Conservation (phyloP, 2,329 filamentous ascomycete species). For the Arthrobotrys sphaeroides region DNA sequence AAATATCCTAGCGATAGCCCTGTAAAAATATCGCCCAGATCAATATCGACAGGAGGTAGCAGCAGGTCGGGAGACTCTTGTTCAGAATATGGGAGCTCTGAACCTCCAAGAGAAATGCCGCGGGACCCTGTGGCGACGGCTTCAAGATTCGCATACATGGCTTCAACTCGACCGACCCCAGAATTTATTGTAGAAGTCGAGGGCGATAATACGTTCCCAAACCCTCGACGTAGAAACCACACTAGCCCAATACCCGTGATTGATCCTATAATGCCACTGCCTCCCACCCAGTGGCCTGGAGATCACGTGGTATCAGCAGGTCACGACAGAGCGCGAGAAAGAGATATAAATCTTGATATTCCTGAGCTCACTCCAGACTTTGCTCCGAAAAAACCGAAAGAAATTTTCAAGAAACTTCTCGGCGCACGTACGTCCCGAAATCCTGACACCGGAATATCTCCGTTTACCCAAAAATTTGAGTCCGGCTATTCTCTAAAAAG, state of each 20-base stretch:
- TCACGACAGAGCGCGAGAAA: slow-evolving; percentile 6
- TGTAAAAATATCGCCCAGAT: not conserved
- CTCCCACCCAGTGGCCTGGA: not conserved
- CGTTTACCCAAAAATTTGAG: slow-evolving; percentile 20
- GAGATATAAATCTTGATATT: not conserved
- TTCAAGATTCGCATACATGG: not conserved
- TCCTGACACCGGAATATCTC: slow-evolving; percentile 16
- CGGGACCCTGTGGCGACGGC: not conserved
- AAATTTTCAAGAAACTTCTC: slow-evolving; percentile 40
- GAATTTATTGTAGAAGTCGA: slow-evolving; percentile 44
- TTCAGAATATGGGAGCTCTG: not conserved
- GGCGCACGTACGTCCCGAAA: slow-evolving; percentile 10
- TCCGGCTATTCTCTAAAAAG: slow-evolving; percentile 19
- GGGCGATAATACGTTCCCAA: slow-evolving; percentile 35
- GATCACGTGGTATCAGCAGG: not conserved
- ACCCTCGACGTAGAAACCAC: too few species aligned
- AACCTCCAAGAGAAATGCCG: not conserved
- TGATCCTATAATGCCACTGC: too few species aligned
- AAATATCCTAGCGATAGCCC: not conserved
- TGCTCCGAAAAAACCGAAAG: slow-evolving; percentile 29
- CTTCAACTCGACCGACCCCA: not conserved
- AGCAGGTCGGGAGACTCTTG: not conserved
- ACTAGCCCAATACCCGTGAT: too few species aligned
- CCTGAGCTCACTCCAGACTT: slow-evolving; percentile 3
- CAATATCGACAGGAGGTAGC: not conserved